phyloP scores from a whole-genome alignment of 2,329 filamentous ascomycete species.

The Fusarium sp. region DNA sequence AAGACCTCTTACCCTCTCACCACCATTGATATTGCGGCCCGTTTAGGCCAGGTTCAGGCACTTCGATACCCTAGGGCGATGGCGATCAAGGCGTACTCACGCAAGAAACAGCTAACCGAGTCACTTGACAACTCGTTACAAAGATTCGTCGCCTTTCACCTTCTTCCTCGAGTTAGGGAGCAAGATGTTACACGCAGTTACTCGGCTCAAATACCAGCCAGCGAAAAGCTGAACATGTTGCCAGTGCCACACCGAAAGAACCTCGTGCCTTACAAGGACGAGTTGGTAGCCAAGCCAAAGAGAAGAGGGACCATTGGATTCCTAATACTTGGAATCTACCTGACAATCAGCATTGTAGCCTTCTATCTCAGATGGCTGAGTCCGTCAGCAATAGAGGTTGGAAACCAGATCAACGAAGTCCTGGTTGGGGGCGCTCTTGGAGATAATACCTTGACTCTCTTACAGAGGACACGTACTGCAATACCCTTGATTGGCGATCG shows the following conservation, averaged over 20 bases:
- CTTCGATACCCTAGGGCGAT: not conserved
- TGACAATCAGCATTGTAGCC: not conserved
- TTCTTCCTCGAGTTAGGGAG: not conserved
- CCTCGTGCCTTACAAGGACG: not conserved
- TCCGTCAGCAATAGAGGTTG: not conserved
- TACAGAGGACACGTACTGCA: not conserved
- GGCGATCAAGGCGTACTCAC: not conserved
- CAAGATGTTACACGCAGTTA: constrained; percentile 2
- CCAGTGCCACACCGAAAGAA: not conserved
- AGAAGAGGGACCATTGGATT: not conserved
- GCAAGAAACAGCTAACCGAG: constrained; percentile 9
- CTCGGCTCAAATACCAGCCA: constrained; percentile 1
- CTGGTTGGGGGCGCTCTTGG: not conserved
- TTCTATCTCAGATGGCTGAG: not conserved
- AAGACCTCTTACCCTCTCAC: not conserved
- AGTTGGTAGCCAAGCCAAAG: not conserved
- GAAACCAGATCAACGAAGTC: not conserved
- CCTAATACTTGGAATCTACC: not conserved
- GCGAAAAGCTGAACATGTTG: constrained; percentile 8
- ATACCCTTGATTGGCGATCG: not conserved
- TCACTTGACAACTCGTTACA: not conserved
- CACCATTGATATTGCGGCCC: not conserved
- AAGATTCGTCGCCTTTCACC: not conserved
- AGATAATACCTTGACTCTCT: not conserved
- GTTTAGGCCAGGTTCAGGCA: not conserved